Base-by-base conservation (phyloP, 2,329 filamentous ascomycete species). In the Verticillium nubilum region DNA sequence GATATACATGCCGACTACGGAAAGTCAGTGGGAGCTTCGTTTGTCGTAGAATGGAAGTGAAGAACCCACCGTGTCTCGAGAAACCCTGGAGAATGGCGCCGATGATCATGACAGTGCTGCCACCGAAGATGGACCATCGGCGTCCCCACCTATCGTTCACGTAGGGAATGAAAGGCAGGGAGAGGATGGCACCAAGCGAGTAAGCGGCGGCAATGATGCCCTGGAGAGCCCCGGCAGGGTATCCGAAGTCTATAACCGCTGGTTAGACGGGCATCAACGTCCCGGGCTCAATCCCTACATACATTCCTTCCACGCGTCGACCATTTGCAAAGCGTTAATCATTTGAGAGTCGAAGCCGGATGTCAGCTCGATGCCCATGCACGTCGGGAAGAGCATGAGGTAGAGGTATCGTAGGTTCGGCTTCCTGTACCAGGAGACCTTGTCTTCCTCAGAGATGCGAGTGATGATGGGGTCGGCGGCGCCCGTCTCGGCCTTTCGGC, bases 171-270 rank as follows among this genome's bases (percentile, higher is more conserved):
- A 87, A 78, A 0, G 84, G 85, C 1, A 87, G 76, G 25, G 80
- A 80, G 7, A 82, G 70, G 60, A 87, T 79, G 15, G 83, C 82
- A 6, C 85, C 85, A 2, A 87, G 74, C 5, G 81, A 83, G 69
- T 87, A 87, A 17, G 82, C 81, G 2, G 84, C 82, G 1, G 79
- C 78, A 33, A 87, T 78, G 58, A 87, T 79, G 1, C 85, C 85
- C 58, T 79, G 74, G 53, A 78, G 68, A 3, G 75, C 73, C 12
- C 76, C 79, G 31, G 71, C 59, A 0, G 73, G 80, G 47, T 81
- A 52, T 4, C 71, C 71, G 63, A 84, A 83, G 64, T 78, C 78
- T 69, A 65, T 64, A 61, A 67, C 62, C 66, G 12, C 42, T 33
- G 42, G 25, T 47, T 25, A 37, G 29, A n/a, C n/a, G n/a, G n/a